Conservation (phyloP, 2,329 filamentous ascomycete species). For the Epichloe festucae region DNA sequence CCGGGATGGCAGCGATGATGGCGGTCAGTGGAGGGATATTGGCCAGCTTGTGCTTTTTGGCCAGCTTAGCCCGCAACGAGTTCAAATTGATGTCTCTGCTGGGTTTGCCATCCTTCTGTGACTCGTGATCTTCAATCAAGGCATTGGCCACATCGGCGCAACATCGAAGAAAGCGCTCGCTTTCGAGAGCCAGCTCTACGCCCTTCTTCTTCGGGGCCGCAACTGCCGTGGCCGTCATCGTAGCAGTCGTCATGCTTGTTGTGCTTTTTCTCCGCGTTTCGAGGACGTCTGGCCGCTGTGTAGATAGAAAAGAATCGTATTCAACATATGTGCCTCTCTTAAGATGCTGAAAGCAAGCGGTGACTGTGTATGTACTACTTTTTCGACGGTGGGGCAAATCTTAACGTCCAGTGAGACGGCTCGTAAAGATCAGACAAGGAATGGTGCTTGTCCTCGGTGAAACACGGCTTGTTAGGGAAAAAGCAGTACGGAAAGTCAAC, state of each 20-base stretch:
- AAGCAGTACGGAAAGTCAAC: too few species aligned
- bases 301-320: neutral
- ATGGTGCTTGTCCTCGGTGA: too few species aligned
- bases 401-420: conserved; percentile 4
- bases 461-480: too few species aligned
- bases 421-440: too few species aligned
- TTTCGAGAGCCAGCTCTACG: conserved; percentile 73
- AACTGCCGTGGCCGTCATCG: conserved; percentile 49
- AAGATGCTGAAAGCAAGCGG: neutral
- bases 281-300: neutral
- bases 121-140: conserved; percentile 88
- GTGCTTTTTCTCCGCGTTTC: neutral
- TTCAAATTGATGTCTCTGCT: conserved; percentile 90
- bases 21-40: conserved; percentile 86
- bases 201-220: conserved; percentile 60
- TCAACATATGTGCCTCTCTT: neutral
- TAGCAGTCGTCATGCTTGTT: conserved; percentile 32
- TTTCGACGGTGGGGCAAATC: conserved; percentile 3
- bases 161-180: conserved; percentile 84
- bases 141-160: conserved; percentile 92
- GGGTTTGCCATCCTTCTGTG: conserved; percentile 58
- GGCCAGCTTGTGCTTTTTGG: conserved; percentile 84
- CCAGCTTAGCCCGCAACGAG: conserved; percentile 67
- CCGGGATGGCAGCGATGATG: conserved; percentile 96
- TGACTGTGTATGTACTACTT: neutral